phyloP scores from a whole-genome alignment of 2,329 filamentous ascomycete genomes.

The Clarireedia homoeocarpa region DNA sequence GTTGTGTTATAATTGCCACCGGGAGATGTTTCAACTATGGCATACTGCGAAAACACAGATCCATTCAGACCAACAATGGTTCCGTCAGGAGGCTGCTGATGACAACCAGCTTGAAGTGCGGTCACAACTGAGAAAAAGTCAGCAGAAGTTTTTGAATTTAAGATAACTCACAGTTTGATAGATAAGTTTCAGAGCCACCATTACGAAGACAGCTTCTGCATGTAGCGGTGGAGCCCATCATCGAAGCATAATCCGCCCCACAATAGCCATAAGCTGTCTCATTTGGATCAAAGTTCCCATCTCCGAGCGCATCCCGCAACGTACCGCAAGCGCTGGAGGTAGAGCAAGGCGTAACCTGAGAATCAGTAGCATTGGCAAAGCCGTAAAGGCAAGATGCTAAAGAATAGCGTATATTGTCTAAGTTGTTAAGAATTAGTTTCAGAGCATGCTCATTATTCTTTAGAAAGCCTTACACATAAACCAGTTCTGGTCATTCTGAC shows the following conservation, averaged over 20 bases:
- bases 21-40: constrained; percentile 19
- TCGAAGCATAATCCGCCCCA: constrained; percentile 14
- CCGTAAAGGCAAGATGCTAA: constrained; percentile 24
- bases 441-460: background rate
- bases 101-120: constrained; percentile 20
- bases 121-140: background rate
- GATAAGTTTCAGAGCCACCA: constrained; percentile 10
- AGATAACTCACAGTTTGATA: constrained; percentile 16
- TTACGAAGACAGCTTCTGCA: constrained; percentile 15
- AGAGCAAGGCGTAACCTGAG: constrained; percentile 20
- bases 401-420: constrained; percentile 28
- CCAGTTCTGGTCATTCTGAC: constrained; percentile 24
- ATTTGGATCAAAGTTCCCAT: constrained; percentile 17
- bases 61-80: constrained; percentile 20
- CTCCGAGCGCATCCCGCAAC: constrained; percentile 19
- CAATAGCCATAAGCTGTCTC: constrained; percentile 24
- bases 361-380: constrained; percentile 19
- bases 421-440: background rate
- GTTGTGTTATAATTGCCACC: constrained; percentile 7
- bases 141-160: background rate
- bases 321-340: constrained; percentile 20
- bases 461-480: constrained; percentile 24
- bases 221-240: constrained; percentile 10
- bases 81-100: constrained; percentile 18
- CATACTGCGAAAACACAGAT: constrained; percentile 20